A percentile compares a stretch with the other conserved stretches of the same genome.
Evolutionary conservation across 2,329 filamentous ascomycete genomes (phyloP).

Genomic region (Sphaerostilbella broomeana): DNA sequence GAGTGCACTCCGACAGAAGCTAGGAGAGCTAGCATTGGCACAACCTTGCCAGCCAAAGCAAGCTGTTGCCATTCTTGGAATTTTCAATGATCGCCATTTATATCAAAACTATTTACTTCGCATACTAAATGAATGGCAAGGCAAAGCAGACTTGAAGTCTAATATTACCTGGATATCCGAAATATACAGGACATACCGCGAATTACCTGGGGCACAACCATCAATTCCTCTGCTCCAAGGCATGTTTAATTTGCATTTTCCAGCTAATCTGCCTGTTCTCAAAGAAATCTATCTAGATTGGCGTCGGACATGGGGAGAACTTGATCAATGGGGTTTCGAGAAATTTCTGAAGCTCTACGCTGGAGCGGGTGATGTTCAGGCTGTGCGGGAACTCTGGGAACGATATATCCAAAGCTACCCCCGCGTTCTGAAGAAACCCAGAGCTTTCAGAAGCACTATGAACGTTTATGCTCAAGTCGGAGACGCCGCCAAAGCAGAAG

Average conservation of each 20-base stretch:
- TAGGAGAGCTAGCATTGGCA: slow-evolving; percentile 26
- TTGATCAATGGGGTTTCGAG: slow-evolving; percentile 41
- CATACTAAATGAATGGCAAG: slow-evolving; percentile 26
- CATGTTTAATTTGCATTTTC: slow-evolving; percentile 39
- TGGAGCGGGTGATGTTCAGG: slow-evolving; percentile 38
- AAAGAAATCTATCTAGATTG: slow-evolving; percentile 45
- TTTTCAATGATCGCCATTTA: slow-evolving; percentile 31
- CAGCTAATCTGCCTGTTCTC: slow-evolving; percentile 34
- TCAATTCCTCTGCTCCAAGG: slow-evolving; percentile 34
- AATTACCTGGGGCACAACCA: slow-evolving; percentile 33
- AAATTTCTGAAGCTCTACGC: slow-evolving; percentile 46
- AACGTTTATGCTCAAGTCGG: slow-evolving; percentile 65
- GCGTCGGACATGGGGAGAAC: slow-evolving; percentile 32
- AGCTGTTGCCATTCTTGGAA: slow-evolving; percentile 33
- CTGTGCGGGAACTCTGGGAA: slow-evolving; percentile 40
- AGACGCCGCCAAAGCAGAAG: slow-evolving; percentile 52
- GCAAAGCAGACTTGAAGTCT: slow-evolving; percentile 22
- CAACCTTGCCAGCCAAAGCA: slow-evolving; percentile 29
- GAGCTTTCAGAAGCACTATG: slow-evolving; percentile 52
- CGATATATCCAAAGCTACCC: slow-evolving; percentile 35
- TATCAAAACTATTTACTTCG: slow-evolving; percentile 40
- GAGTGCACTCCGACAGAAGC: slow-evolving; percentile 22
- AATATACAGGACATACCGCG: slow-evolving; percentile 42
- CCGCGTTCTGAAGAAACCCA: slow-evolving; percentile 26
- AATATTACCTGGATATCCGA: slow-evolving; percentile 29